A percentile compares a stretch with the other conserved stretches of the same genome.
phyloP scores from a whole-genome alignment of 2,329 filamentous ascomycete genomes.

The Plectosphaerella sp. region DNA sequence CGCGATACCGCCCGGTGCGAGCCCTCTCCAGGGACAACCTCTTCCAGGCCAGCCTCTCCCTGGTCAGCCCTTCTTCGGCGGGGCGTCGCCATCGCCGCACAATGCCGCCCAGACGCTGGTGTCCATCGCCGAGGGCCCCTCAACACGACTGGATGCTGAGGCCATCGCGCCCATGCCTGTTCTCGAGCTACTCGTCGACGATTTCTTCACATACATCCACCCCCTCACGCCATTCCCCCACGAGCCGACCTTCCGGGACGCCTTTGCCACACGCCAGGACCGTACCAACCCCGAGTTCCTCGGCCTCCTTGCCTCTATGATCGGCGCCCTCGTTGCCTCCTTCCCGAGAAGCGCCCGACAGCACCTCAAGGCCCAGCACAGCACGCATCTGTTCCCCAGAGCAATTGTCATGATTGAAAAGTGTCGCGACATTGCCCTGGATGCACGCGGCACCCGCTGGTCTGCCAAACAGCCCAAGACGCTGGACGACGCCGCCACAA shows the following conservation, averaged over 20 bases:
- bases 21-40: background rate
- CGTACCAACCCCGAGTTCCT: constrained; percentile 63
- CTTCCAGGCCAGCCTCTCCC: too few species aligned
- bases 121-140: constrained; percentile 33
- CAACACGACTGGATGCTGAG: constrained; percentile 53
- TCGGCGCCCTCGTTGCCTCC: constrained; percentile 67
- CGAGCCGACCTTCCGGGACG: constrained; percentile 69
- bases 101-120: constrained; percentile 44
- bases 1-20: too few species aligned
- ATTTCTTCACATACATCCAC: constrained; percentile 81
- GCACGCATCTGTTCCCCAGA: constrained; percentile 61
- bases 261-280: constrained; percentile 64
- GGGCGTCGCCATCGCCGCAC: constrained; percentile 37
- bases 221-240: constrained; percentile 75
- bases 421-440: constrained; percentile 65
- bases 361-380: constrained; percentile 64
- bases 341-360: constrained; percentile 68
- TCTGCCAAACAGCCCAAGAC: constrained; percentile 41
- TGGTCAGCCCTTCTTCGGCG: background rate
- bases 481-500: constrained; percentile 60
- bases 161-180: constrained; percentile 66
- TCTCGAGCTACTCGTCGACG: constrained; percentile 66
- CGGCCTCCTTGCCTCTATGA: constrained; percentile 69
- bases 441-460: constrained; percentile 57
- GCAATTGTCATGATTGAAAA: constrained; percentile 66